These are phyloP conservation scores for Backusella mclennaniae DNA, from an alignment of 192 early-diverging fungal genomes.

Conservation along the genomic window DNA sequence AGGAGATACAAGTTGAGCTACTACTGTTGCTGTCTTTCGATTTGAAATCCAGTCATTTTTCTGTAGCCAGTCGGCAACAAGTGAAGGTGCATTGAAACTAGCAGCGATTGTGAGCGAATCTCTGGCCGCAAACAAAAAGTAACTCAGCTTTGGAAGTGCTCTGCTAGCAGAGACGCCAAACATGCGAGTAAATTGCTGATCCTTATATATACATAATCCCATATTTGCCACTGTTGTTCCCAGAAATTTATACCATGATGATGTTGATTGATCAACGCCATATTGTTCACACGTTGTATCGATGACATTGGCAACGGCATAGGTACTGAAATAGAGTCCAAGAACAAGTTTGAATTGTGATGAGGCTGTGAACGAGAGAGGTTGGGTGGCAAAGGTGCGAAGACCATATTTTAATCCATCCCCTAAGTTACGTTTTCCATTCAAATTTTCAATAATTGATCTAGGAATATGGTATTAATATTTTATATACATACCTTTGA, in stretches of 20 bases:
- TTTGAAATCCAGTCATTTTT: neutral
- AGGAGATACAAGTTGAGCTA: constrained; percentile 40
- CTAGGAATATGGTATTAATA: constrained; percentile 11
- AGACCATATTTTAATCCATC: constrained; percentile 36
- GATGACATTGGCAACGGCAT: constrained; percentile 39
- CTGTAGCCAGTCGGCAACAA: constrained; percentile 17
- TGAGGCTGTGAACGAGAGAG: constrained; percentile 30
- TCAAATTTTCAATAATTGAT: constrained; percentile 47
- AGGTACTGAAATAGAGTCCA: constrained; percentile 39
- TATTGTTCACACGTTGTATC: constrained; percentile 37
- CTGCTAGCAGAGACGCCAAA: constrained; percentile 36
- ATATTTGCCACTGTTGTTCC: constrained; percentile 41
- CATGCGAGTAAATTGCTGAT: constrained; percentile 45
- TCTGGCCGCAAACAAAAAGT: constrained; percentile 40
- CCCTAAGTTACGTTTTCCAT: constrained; percentile 35
- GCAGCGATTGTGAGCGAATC: constrained; percentile 44
- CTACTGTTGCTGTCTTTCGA: neutral
- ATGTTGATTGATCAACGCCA: neutral
- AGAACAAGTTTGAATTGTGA: constrained; percentile 34
- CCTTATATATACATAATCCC: constrained; percentile 44
- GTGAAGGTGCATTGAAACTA: constrained; percentile 42
- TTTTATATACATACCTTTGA: neutral
- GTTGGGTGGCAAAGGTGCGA: constrained; percentile 19
- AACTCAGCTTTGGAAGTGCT: constrained; percentile 31
- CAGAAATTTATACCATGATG: constrained; percentile 37